Conservation (phyloP, 1,284 basidiomycete species). For the Meripilus lineatus region DNA sequence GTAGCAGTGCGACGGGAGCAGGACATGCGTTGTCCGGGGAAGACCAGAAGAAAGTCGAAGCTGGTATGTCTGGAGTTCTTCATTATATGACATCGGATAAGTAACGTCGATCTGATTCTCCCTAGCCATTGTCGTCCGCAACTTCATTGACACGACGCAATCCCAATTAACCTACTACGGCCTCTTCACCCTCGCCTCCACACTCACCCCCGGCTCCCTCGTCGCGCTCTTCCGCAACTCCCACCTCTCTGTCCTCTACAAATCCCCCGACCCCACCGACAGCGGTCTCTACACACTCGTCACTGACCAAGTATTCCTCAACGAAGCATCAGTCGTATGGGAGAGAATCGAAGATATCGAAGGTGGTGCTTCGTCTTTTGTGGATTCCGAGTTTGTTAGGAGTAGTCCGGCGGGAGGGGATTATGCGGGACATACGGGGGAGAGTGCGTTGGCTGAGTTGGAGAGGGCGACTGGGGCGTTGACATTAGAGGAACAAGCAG, state of each 20-base stretch:
- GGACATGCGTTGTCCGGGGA: conserved; percentile 19
- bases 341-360: conserved; percentile 87
- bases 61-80: conserved; percentile 44
- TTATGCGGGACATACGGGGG: conserved; percentile 69
- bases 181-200: conserved; percentile 61
- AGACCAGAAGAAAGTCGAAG: conserved; percentile 55
- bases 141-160: conserved; percentile 67
- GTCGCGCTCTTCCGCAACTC: conserved; percentile 86
- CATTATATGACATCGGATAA: neutral
- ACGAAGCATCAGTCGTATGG: conserved; percentile 81
- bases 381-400: conserved; percentile 62
- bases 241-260: conserved; percentile 85
- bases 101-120: too few species aligned
- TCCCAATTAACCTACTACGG: conserved; percentile 88
- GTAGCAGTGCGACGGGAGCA: conserved; percentile 5
- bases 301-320: conserved; percentile 76
- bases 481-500: conserved; percentile 42
- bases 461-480: conserved; percentile 22
- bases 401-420: conserved; percentile 73
- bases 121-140: conserved; percentile 60
- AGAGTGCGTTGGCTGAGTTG: conserved; percentile 42
- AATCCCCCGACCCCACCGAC: conserved; percentile 35
- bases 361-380: conserved; percentile 69
- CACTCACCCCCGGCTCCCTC: conserved; percentile 50
- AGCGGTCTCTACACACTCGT: conserved; percentile 72